A percentile compares a stretch with the other conserved stretches of the same genome.
phyloP scores from a whole-genome alignment of 2,329 filamentous ascomycete genomes.

The Xylariaceae sp. region DNA sequence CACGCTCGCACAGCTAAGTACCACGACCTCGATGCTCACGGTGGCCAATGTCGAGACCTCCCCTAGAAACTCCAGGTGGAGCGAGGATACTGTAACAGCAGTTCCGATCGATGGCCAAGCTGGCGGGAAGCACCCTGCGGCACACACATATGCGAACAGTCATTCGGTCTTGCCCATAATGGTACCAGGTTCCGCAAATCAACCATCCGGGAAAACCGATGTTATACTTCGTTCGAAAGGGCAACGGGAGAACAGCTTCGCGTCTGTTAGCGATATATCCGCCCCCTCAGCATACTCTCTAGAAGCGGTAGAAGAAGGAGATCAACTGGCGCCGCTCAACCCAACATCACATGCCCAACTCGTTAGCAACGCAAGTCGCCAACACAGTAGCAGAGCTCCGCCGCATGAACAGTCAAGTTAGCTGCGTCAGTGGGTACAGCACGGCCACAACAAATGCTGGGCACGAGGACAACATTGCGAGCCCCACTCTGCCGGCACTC shows the following conservation, averaged over 20 bases:
- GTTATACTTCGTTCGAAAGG: constrained; percentile 3
- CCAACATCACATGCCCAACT: constrained; percentile 1
- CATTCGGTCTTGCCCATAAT: not conserved
- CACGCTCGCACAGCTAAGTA: constrained; percentile 11
- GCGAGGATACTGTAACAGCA: constrained; percentile 1
- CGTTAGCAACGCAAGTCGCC: constrained; percentile 27
- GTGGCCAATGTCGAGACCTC: constrained; percentile 7
- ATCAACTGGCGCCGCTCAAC: constrained; percentile 12
- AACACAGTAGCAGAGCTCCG: constrained; percentile 47
- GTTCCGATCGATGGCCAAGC: too few relatives aligned
- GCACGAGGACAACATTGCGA: constrained; percentile 25
- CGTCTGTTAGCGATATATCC: constrained; percentile 6
- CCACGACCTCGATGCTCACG: constrained; percentile 12
- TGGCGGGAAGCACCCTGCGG: too few relatives aligned
- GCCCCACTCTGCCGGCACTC: constrained; percentile 36
- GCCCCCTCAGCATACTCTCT: constrained; percentile 16
- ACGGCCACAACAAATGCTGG: constrained; percentile 28
- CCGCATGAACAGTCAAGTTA: constrained; percentile 52
- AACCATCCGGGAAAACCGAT: too few relatives aligned
- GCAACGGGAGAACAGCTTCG: constrained; percentile 6
- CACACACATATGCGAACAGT: constrained; percentile 1
- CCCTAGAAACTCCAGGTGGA: constrained; percentile 3
- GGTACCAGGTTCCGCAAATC: not conserved
- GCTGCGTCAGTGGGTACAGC: constrained; percentile 41
- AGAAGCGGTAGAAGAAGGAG: constrained; percentile 15